Base-by-base conservation (phyloP, 73 alveolate genomes). In the Loxodes magnus region DNA sequence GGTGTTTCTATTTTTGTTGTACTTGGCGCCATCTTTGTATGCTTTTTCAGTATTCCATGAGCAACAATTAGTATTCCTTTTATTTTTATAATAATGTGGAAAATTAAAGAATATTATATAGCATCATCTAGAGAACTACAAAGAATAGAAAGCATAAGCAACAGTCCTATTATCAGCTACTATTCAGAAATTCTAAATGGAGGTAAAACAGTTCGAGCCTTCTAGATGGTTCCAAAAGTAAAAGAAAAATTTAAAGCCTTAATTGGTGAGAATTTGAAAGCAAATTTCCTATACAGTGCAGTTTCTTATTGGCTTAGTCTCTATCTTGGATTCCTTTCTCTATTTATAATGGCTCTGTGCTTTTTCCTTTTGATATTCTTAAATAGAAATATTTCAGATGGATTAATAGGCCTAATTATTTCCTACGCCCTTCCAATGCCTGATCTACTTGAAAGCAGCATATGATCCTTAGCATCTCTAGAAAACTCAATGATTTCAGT, bases 121-220 rank as follows among this genome's bases (percentile, higher is more conserved):
- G 6, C 31, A 6, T 51, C 84, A 10, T 72, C 79, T 41, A 78
- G 90, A 57, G 98, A 90, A 64, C 73, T 78, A 35, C 61, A 75
- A 33, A 60, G 96, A 69, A 31, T 87, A 36, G 98, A 90, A 52
- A 56, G 87, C 4, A 71, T 86, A 20, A 69, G 92, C 4, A 70
- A 80, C 33, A 53, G 87, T 29, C 98, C 98, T 0, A 75, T 90
- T 14, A 33, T 90, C 28, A 77, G 81, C 60, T 68, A 61, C 71
- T 62, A 80, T 25, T 58, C 77, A 27, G 96, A 90, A 56, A 77
- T 94, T 5, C 64, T 81, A 4, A 41, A 78, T 3, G 98, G 98
- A n/a, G 76, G 72, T 1, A 51, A 77, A 7, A 81, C 91, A 4
- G 74, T 90, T 24, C 64, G 98, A 60, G 88, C 93, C 3, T 82